Conservation (phyloP, 306 rosid genomes). For the Cucurbita ficifolia region DNA sequence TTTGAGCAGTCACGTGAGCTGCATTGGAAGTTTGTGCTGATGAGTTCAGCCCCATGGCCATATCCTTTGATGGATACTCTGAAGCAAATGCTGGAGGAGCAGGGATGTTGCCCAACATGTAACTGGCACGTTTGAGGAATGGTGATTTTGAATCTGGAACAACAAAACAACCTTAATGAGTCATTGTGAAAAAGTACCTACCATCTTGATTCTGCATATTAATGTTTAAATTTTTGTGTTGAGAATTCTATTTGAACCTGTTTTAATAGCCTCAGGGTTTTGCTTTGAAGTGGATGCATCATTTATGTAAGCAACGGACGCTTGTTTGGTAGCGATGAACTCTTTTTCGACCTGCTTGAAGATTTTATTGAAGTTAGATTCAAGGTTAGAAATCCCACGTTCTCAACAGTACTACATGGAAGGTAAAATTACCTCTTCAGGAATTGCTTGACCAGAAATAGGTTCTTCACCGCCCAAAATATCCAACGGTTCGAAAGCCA, state of each 20-base stretch:
- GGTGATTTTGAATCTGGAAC: conserved; percentile 31
- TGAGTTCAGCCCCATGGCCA: conserved; percentile 30
- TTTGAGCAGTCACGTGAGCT: conserved; percentile 52
- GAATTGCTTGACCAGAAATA: conserved; percentile 15
- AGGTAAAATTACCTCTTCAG: conserved; percentile 26
- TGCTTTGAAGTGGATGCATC: conserved; percentile 35
- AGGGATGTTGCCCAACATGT: conserved; percentile 53
- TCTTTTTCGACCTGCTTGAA: not conserved
- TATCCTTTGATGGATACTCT: conserved; percentile 58
- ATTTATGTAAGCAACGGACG: conserved; percentile 12
- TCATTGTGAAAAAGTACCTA: not conserved
- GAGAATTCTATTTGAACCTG: conserved; percentile 29
- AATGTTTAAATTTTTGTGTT: not conserved
- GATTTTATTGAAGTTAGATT: not conserved
- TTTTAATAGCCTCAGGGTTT: conserved; percentile 11
- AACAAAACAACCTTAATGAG: not conserved
- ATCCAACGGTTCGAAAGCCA: conserved; percentile 38
- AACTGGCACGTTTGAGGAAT: conserved; percentile 36
- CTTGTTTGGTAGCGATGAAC: conserved; percentile 17
- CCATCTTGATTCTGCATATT: not conserved
- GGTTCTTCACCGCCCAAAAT: conserved; percentile 22
- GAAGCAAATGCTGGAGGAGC: conserved; percentile 87
- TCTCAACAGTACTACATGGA: not conserved
- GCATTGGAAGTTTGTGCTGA: conserved; percentile 50
- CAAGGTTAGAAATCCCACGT: not conserved